A percentile compares a stretch with the other conserved stretches of the same genome.
phyloP scores from a whole-genome alignment of 345 rosid genomes.

The Erodium maritimum region DNA sequence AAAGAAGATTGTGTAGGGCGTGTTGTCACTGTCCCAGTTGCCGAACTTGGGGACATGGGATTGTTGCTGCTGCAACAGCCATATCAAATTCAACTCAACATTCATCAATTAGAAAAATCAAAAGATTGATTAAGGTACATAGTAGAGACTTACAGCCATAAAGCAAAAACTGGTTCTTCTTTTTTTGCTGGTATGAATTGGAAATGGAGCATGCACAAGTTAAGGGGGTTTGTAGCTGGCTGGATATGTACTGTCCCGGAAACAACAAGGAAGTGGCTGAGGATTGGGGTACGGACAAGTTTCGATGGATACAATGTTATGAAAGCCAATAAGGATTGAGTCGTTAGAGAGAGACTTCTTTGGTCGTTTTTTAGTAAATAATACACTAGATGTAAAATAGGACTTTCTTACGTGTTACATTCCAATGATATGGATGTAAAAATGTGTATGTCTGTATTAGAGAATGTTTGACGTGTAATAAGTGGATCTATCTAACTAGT shows the following conservation, averaged over 20 bases:
- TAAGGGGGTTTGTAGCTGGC: not conserved
- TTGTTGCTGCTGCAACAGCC: conserved; percentile 17
- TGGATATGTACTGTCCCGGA: conserved; percentile 3
- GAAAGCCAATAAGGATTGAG: not conserved
- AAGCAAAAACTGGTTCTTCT: not conserved
- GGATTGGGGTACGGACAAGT: conserved; percentile 4
- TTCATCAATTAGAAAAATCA: too few species aligned
- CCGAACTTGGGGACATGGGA: conserved; percentile 5
- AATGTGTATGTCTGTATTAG: too few species aligned
- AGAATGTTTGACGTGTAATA: too few species aligned
- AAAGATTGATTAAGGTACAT: not conserved
- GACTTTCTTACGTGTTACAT: not conserved
- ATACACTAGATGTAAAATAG: too few species aligned
- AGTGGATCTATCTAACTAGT: too few species aligned
- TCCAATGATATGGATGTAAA: too few species aligned
- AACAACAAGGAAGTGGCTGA: conserved; percentile 8
- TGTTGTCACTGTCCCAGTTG: too few species aligned
- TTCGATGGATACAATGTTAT: conserved; percentile 11
- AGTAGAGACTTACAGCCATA: conserved; percentile 20
- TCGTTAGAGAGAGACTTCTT: not conserved
- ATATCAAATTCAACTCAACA: too few species aligned
- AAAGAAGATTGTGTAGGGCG: too few species aligned
- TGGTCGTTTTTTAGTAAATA: too few species aligned
- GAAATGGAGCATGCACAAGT: not conserved
- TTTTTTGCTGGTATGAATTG: not conserved